Conservation (phyloP, 176 grass and related monocot species). For the Triticum monococcum region DNA sequence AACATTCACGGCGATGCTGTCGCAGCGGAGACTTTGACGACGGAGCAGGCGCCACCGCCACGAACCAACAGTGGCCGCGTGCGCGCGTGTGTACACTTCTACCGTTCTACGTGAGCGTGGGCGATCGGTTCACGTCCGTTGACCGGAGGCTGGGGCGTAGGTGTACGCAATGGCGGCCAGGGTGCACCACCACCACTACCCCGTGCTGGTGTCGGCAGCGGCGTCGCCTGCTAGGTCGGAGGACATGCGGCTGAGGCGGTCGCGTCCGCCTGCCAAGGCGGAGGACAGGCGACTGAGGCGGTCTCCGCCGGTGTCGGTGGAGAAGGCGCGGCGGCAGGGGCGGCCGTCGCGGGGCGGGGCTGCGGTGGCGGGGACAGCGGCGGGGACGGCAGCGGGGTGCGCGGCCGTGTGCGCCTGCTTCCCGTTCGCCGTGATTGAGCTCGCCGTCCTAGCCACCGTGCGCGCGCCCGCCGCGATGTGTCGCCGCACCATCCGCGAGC, state of each 20-base stretch:
- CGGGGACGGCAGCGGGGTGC: slow-evolving; percentile 64
- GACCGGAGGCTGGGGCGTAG: neutral
- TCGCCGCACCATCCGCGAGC: slow-evolving; percentile 28
- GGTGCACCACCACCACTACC: neutral
- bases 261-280: neutral
- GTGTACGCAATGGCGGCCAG: neutral
- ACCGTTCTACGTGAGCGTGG: no score
- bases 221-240: neutral
- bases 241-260: slow-evolving; percentile 17
- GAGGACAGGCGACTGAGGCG: slow-evolving; percentile 11
- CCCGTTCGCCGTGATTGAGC: slow-evolving; percentile 59
- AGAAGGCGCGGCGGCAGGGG: slow-evolving; percentile 17
- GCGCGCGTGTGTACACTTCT: neutral
- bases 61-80: neutral
- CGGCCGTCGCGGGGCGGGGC: slow-evolving; percentile 59
- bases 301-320: slow-evolving; percentile 25
- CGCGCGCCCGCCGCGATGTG: slow-evolving; percentile 60
- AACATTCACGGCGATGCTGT: neutral
- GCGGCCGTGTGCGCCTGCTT: slow-evolving; percentile 71
- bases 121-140: neutral
- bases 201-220: neutral
- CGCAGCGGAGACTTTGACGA: slow-evolving; percentile 22
- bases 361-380: slow-evolving; percentile 74
- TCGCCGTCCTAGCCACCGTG: slow-evolving; percentile 60
- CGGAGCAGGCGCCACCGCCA: neutral